Conservation (phyloP, 257 asterid species). For the Prunella vulgaris region DNA sequence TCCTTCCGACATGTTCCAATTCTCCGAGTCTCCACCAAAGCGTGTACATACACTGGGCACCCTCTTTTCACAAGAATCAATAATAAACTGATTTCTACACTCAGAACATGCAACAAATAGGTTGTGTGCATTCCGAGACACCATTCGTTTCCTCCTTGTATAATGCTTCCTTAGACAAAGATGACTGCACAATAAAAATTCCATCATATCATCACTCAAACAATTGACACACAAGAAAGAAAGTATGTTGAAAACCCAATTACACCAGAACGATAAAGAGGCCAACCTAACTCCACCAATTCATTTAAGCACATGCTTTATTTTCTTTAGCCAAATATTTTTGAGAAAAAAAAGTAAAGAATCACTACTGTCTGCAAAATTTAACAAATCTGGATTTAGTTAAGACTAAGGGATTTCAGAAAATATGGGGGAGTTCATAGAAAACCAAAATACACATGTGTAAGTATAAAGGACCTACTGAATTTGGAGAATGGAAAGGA, state of each 20-base stretch:
- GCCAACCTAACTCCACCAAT: neutral
- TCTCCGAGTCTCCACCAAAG: no score
- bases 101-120: slow-evolving; percentile 15
- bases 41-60: no score
- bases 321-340: neutral
- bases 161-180: slow-evolving; percentile 70
- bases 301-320: neutral
- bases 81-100: neutral
- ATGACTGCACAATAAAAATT: slow-evolving; percentile 41
- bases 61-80: neutral
- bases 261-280: neutral
- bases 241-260: neutral
- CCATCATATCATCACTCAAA: neutral
- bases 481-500: neutral
- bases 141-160: slow-evolving; percentile 70
- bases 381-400: no score
- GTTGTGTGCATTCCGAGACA: slow-evolving; percentile 50
- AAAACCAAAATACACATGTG: no score
- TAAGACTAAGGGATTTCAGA: no score
- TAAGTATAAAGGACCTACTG: neutral
- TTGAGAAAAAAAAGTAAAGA: neutral
- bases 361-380: neutral
- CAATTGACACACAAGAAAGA: neutral
- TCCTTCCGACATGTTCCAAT: no score
- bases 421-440: no score